Conservation (phyloP, 176 grass and related monocot species). For the Musa beccarii region DNA sequence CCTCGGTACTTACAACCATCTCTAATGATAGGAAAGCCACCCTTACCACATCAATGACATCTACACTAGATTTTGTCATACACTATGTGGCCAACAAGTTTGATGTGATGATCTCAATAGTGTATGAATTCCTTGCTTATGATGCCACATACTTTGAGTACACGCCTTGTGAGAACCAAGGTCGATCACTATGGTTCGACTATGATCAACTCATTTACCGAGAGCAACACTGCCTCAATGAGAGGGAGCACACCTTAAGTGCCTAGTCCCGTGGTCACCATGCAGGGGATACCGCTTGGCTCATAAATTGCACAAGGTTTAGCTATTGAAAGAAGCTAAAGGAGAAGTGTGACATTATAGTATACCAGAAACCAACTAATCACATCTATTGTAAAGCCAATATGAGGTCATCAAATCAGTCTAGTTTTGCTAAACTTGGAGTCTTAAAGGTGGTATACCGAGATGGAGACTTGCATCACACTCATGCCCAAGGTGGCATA, state of each 20-base stretch:
- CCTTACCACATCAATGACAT: too few species aligned
- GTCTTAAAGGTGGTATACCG: conserved; percentile 35
- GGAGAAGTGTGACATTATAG: conserved; percentile 31
- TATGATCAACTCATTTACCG: too few species aligned
- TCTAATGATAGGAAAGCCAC: too few species aligned
- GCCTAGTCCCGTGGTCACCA: conserved; percentile 34
- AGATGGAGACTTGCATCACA: conserved; percentile 37
- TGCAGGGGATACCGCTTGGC: conserved; percentile 29
- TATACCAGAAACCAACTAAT: conserved; percentile 40
- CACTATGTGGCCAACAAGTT: too few species aligned
- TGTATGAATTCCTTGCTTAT: too few species aligned
- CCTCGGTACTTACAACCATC: neutral
- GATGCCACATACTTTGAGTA: too few species aligned
- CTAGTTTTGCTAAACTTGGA: conserved; percentile 19
- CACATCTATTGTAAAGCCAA: conserved; percentile 25
- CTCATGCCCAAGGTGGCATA: conserved; percentile 25
- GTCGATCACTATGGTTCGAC: too few species aligned
- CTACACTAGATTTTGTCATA: too few species aligned
- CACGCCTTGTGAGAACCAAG: too few species aligned
- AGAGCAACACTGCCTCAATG: too few species aligned
- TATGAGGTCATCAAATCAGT: neutral
- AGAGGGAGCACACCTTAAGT: too few species aligned
- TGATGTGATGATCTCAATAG: too few species aligned
- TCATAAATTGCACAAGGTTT: conserved; percentile 30
- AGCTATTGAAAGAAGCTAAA: conserved; percentile 47